Base-by-base conservation (phyloP, 371 early-diverging fungal genomes). In the Mucor sp. region DNA sequence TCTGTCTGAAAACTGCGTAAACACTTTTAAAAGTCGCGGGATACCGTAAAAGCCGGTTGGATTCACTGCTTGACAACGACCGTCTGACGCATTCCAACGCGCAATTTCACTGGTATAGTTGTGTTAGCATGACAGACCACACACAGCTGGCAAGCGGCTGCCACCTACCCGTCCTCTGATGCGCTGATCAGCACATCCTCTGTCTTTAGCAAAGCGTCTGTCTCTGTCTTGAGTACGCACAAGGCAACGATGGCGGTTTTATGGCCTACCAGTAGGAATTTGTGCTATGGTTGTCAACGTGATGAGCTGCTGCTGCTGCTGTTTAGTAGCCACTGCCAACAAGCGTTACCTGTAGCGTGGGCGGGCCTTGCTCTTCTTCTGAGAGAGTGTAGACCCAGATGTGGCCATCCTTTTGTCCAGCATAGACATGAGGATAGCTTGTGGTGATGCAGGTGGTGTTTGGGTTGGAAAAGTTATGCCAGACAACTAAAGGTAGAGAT, bases 11-110 rank as follows among this genome's bases (percentile, higher is more conserved):
- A 79, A 74, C 79, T 66, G 65, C 4, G 48, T n/a, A 70, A 76
- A 75, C 28, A 84, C 78, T 56, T 82, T 82, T 5, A 90, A 69
- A 30, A 79, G 71, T 2, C 75, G 80, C 21, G 89, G 87, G 6
- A 83, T 70, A 4, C 90, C 90, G 43, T 84, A 77, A 68, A 89
- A 88, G 0, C 88, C 91, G 12, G 66, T 78, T 9, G 80, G 63
- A 67, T 88, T 88, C 0, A 87, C 82, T 30, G 86, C 87, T 44
- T 90, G 79, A 68, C 91, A 90, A 6, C 91, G 82, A 4, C 93
- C 93, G 63, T 93, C 93, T 1, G 78, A 76, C 11, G 89, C 74
- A 74, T 83, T 89, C 93, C 93, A 93, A 65, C 89, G 87, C 57
- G 86, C 84, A 41, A 90, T 84, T 58, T 90, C 89, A 15, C 91